A percentile compares a stretch with the other conserved stretches of the same genome.
These are phyloP conservation scores for Chaetomium fimeti DNA, from an alignment of 495 filamentous ascomycete species.

Conservation along the genomic window DNA sequence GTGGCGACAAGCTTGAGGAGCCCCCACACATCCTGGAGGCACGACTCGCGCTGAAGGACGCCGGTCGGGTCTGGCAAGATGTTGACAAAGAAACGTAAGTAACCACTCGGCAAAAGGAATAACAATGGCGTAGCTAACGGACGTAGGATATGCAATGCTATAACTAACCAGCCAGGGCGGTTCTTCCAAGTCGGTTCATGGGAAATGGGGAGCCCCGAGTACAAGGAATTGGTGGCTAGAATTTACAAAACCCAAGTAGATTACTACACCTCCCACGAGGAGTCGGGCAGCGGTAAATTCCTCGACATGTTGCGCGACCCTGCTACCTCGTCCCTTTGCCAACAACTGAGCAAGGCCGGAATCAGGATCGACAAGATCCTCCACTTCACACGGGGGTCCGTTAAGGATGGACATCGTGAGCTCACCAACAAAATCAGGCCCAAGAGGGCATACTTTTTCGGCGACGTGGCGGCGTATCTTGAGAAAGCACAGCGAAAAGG, in stretches of 20 bases:
- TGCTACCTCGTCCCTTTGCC: neutral
- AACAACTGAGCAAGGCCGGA: neutral
- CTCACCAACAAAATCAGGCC: neutral
- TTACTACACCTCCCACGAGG: neutral
- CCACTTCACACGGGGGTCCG: constrained; percentile 8
- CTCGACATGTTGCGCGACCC: neutral
- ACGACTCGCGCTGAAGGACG: neutral
- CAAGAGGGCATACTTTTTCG: neutral
- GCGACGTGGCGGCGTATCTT: constrained; percentile 11
- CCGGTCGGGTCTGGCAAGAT: neutral
- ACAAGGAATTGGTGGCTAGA: constrained; percentile 4
- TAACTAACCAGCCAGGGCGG: neutral
- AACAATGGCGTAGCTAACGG: neutral
- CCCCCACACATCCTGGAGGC: constrained; percentile 14
- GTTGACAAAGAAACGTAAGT: constrained; percentile 12
- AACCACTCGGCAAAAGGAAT: neutral
- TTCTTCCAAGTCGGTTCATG: constrained; percentile 2
- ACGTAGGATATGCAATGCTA: neutral
- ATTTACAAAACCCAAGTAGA: neutral
- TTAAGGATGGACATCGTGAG: neutral
- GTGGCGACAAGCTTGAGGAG: constrained; percentile 14
- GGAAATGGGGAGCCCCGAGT: neutral
- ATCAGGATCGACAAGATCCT: constrained; percentile 12
- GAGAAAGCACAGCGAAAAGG: neutral
- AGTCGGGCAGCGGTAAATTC: neutral